Conservation (phyloP, 176 grass and related monocot species). For the Alopecurus myosuroides region DNA sequence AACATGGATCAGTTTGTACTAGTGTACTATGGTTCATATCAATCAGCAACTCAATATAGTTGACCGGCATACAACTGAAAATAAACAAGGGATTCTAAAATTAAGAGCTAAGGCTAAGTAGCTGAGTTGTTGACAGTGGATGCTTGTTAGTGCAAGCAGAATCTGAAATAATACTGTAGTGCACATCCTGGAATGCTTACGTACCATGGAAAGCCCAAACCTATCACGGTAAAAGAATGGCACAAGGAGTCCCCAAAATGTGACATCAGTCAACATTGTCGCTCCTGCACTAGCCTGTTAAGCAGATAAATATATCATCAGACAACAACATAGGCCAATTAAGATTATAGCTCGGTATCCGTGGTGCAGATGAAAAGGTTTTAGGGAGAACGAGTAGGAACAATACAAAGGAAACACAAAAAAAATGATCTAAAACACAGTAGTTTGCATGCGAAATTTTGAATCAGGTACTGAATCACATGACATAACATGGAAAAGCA, state of each 20-base stretch:
- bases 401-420: not conserved
- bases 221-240: constrained; percentile 58
- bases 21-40: no score
- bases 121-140: no score
- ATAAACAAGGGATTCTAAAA: no score
- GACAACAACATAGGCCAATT: not conserved
- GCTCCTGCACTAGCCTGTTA: constrained; percentile 80
- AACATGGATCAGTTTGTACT: no score
- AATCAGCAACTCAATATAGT: no score
- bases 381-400: not conserved
- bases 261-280: constrained; percentile 64
- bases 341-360: not conserved
- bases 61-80: no score
- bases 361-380: not conserved
- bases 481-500: not conserved
- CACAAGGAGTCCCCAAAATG: constrained; percentile 86
- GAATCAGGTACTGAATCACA: not conserved
- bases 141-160: no score
- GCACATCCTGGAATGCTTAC: constrained; percentile 7
- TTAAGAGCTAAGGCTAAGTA: no score
- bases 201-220: constrained; percentile 55
- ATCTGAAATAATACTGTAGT: no score
- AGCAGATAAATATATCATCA: not conserved
- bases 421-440: not conserved
- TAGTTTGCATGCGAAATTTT: not conserved